Conservation (phyloP, 495 filamentous ascomycete genomes). For the Aspergillus ostianus region DNA sequence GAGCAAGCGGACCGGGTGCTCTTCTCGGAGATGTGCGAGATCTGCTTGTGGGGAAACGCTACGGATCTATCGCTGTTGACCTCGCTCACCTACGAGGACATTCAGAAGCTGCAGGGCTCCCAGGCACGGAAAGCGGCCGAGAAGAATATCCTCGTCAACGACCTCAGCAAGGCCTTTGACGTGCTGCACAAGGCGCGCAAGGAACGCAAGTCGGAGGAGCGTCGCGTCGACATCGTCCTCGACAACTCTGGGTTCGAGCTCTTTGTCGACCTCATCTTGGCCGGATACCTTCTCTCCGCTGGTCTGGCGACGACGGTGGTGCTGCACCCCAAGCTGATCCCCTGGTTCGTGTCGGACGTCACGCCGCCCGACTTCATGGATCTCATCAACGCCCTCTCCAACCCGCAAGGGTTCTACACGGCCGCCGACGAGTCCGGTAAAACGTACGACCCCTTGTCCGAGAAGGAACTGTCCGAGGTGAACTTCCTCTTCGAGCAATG, state of each 20-base stretch:
- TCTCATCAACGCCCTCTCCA: conserved; percentile 71
- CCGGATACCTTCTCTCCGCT: conserved; percentile 78
- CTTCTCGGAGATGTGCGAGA: conserved; percentile 93
- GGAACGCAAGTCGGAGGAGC: conserved; percentile 51
- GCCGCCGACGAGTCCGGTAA: conserved; percentile 64
- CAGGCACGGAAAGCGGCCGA: conserved; percentile 79
- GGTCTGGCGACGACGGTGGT: conserved; percentile 82
- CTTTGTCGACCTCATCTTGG: conserved; percentile 88
- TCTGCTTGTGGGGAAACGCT: conserved; percentile 97
- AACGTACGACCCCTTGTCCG: conserved; percentile 56
- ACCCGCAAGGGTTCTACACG: conserved; percentile 74
- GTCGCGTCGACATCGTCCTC: conserved; percentile 85
- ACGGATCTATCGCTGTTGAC: conserved; percentile 92
- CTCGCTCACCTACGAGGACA: conserved; percentile 87
- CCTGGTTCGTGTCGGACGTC: conserved; percentile 98
- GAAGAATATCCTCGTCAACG: conserved; percentile 86
- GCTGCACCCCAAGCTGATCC: conserved; percentile 90
- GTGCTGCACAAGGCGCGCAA: conserved; percentile 60
- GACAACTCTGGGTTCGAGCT: conserved; percentile 98
- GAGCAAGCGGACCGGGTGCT: conserved; percentile 72
- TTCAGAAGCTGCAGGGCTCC: conserved; percentile 91
- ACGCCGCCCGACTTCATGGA: conserved; percentile 78
- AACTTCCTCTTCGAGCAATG: conserved; percentile 77
- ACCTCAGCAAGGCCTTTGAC: conserved; percentile 70
- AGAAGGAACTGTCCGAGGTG: conserved; percentile 65